Evolutionary conservation across 495 filamentous ascomycete genomes (phyloP).

Genomic region (Tetracladium marchalianum): DNA sequence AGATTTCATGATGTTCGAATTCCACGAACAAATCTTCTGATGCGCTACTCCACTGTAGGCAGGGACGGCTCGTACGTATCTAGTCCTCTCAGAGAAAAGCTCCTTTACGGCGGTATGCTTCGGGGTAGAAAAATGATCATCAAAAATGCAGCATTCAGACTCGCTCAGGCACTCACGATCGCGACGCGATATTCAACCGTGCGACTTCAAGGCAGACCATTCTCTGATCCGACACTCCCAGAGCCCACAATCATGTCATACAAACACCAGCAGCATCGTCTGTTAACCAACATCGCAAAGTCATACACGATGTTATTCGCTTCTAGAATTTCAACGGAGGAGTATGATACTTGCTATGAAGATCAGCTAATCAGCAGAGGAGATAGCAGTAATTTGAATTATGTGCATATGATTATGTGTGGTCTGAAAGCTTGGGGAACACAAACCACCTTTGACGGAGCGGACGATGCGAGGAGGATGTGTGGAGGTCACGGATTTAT

Average conservation of each 20-base stretch:
- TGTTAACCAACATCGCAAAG: constrained; percentile 52
- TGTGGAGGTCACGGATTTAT: constrained; percentile 55
- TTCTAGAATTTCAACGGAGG: constrained; percentile 48
- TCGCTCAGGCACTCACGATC: constrained; percentile 62
- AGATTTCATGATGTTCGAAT: constrained; percentile 57
- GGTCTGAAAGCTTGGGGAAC: constrained; percentile 60
- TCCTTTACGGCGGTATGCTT: constrained; percentile 59
- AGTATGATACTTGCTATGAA: constrained; percentile 29
- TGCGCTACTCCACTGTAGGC: constrained; percentile 47
- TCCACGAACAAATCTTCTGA: constrained; percentile 55
- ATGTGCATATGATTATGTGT: constrained; percentile 57
- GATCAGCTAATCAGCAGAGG: constrained; percentile 37
- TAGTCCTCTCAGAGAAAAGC: constrained; percentile 41
- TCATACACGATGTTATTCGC: constrained; percentile 62
- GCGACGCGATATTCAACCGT: constrained; percentile 58
- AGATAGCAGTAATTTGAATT: constrained; percentile 42
- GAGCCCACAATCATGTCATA: constrained; percentile 60
- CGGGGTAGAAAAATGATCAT: constrained; percentile 58
- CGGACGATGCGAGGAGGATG: constrained; percentile 57
- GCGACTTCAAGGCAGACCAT: constrained; percentile 49
- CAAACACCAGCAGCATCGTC: constrained; percentile 56
- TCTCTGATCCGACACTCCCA: constrained; percentile 3
- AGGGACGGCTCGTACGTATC: constrained; percentile 42
- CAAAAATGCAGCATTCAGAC: constrained; percentile 44
- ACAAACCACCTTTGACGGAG: constrained; percentile 51